Evolutionary conservation across 1,284 basidiomycete genomes (phyloP).

Genomic region (Pseudozyma tsukubaensis): DNA sequence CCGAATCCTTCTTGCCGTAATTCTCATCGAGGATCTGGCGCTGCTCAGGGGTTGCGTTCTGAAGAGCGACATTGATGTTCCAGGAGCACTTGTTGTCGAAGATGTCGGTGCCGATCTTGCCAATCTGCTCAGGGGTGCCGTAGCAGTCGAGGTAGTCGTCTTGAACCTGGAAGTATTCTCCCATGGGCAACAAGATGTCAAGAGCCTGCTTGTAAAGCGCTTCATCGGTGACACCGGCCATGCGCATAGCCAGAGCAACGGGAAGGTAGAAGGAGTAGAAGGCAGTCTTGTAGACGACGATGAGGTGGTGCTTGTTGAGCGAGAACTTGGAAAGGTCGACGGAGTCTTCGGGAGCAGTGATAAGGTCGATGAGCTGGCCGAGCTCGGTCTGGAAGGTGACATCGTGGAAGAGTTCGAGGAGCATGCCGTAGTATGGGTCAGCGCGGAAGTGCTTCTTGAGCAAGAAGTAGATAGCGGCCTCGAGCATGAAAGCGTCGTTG

Average conservation of each 20-base stretch:
- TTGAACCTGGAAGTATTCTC: slow-evolving; percentile 99
- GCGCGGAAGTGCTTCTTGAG: slow-evolving; percentile 87
- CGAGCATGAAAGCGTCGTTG: slow-evolving; percentile 98
- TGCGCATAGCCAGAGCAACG: slow-evolving; percentile 90
- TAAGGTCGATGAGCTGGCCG: slow-evolving; percentile 93
- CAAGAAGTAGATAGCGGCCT: slow-evolving; percentile 90
- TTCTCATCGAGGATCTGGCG: slow-evolving; percentile 76
- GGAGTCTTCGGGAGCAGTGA: slow-evolving; percentile 90
- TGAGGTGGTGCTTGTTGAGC: slow-evolving; percentile 84
- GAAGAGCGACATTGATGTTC: slow-evolving; percentile 91
- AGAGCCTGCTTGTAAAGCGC: slow-evolving; percentile 82
- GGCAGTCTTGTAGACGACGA: slow-evolving; percentile 97
- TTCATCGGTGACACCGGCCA: slow-evolving; percentile 77
- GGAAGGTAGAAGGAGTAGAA: slow-evolving; percentile 99
- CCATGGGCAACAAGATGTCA: slow-evolving; percentile 88
- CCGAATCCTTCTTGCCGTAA: slow-evolving; percentile 85
- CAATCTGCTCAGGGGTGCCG: slow-evolving; percentile 88
- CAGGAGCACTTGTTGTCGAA: slow-evolving; percentile 99
- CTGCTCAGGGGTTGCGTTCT: slow-evolving; percentile 76
- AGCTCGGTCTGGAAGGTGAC: slow-evolving; percentile 94
- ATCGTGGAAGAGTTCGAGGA: slow-evolving; percentile 91
- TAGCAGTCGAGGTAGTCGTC: slow-evolving; percentile 97
- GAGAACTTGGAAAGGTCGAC: slow-evolving; percentile 91
- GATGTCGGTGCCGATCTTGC: slow-evolving; percentile 98
- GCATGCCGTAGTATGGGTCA: slow-evolving; percentile 85